Conservation (phyloP, 176 grass and related monocot species). For the Bothriochloa decipiens region DNA sequence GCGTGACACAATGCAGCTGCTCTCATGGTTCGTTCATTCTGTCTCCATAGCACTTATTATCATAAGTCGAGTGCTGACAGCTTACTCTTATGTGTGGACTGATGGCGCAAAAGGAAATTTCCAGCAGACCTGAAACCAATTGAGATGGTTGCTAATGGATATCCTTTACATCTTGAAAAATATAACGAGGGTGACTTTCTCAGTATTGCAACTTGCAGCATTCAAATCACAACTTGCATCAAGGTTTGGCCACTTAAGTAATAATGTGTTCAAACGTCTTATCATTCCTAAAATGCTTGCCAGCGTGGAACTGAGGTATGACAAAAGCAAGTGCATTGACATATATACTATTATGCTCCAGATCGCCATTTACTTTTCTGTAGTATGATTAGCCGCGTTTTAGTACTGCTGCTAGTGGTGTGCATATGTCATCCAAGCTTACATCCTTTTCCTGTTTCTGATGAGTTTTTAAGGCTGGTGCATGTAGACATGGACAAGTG, state of each 20-base stretch:
- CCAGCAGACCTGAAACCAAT: conserved; percentile 8
- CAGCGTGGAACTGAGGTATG: conserved; percentile 15
- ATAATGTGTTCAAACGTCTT: conserved; percentile 14
- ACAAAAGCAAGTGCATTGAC: conserved; percentile 20
- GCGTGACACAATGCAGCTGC: neutral
- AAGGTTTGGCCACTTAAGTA: conserved; percentile 30
- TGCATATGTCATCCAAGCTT: conserved; percentile 37
- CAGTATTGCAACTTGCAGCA: neutral
- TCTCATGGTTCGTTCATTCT: conserved; percentile 17
- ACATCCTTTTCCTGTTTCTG: conserved; percentile 22
- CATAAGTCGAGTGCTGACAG: neutral
- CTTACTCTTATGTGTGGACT: neutral
- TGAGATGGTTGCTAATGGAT: neutral
- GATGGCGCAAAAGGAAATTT: neutral
- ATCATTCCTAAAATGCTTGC: conserved; percentile 26
- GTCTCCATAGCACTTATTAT: neutral
- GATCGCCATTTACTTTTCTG: conserved; percentile 21
- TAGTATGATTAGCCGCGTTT: conserved; percentile 33
- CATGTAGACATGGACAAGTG: conserved; percentile 45
- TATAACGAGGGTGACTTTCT: neutral
- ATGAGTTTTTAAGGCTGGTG: conserved; percentile 22
- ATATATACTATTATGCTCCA: neutral
- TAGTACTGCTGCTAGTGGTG: conserved; percentile 32
- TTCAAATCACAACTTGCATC: neutral
- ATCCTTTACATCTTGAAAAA: neutral